phyloP scores from a whole-genome alignment of 108 stramenopile species.

The Discostella stelligeroides region DNA sequence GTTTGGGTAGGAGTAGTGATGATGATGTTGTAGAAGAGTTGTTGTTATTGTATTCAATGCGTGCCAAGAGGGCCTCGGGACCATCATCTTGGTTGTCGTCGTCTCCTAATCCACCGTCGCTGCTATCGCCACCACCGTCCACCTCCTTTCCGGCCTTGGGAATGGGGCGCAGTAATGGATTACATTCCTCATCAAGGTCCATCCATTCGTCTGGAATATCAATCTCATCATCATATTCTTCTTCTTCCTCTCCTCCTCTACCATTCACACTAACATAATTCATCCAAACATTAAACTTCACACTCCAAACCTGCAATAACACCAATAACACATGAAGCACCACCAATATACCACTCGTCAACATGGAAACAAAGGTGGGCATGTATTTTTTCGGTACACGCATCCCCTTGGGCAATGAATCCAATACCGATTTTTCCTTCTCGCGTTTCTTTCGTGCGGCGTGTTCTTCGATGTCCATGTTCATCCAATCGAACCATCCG shows the following conservation, averaged over 20 bases:
- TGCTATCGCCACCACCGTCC: slow-evolving; percentile 1
- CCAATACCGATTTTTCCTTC: slow-evolving; percentile 72
- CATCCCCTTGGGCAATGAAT: slow-evolving; percentile 78
- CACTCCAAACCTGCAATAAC: slow-evolving; percentile 93
- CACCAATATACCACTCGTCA: slow-evolving; percentile 72
- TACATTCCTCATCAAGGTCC: slow-evolving; percentile 54
- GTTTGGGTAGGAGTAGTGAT: slow-evolving; percentile 34
- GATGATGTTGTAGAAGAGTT: too few species aligned
- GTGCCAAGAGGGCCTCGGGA: slow-evolving; percentile 32
- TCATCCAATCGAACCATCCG: slow-evolving; percentile 86
- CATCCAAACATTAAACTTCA: slow-evolving; percentile 88
- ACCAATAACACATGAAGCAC: slow-evolving; percentile 86
- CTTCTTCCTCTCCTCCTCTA: too few species aligned
- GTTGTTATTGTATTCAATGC: slow-evolving; percentile 46
- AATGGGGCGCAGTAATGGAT: slow-evolving; percentile 25
- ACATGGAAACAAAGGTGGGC: slow-evolving; percentile 78
- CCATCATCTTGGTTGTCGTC: too few species aligned
- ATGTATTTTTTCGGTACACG: slow-evolving; percentile 77
- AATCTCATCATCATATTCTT: too few species aligned
- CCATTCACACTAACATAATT: slow-evolving; percentile 75
- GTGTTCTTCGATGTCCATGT: slow-evolving; percentile 90
- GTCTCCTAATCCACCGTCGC: slow-evolving; percentile 31
- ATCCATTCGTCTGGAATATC: slow-evolving; percentile 64
- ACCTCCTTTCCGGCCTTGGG: not conserved
- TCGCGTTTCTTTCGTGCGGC: slow-evolving; percentile 80